Conservation (phyloP, 805 yeast species). For the Schwanniomyces yamadae region DNA sequence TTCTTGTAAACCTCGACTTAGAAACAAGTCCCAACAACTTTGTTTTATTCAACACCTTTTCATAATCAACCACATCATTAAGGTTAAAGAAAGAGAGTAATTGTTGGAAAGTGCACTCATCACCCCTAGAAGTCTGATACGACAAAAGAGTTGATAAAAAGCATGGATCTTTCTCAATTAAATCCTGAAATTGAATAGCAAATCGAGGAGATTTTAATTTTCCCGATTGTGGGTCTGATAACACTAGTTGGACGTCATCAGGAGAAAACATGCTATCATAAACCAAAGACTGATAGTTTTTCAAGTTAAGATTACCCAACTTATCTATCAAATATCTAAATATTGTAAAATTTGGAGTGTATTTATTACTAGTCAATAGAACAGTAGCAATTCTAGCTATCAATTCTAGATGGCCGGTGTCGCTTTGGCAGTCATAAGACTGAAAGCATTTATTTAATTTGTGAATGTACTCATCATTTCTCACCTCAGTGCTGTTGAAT, state of each 20-base stretch:
- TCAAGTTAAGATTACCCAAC: slow-evolving; percentile 20
- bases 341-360: slow-evolving; percentile 23
- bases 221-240: slow-evolving; percentile 14
- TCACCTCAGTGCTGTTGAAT: slow-evolving; percentile 12
- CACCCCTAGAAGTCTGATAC: slow-evolving; percentile 21
- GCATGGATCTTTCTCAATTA: slow-evolving; percentile 29
- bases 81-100: slow-evolving; percentile 27
- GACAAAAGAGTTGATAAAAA: slow-evolving; percentile 25
- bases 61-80: slow-evolving; percentile 22
- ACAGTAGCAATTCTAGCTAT: slow-evolving; percentile 9
- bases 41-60: slow-evolving; percentile 17
- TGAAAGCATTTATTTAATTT: slow-evolving; percentile 18
- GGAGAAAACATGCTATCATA: slow-evolving; percentile 25
- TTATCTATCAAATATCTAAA: slow-evolving; percentile 25
- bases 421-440: slow-evolving; percentile 9
- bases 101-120: slow-evolving; percentile 19
- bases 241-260: slow-evolving; percentile 17
- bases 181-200: slow-evolving; percentile 21
- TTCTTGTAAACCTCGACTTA: slow-evolving; percentile 22
- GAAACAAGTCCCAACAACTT: slow-evolving; percentile 21
- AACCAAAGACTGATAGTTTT: slow-evolving; percentile 27
- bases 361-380: slow-evolving; percentile 10
- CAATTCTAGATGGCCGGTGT: slow-evolving; percentile 12
- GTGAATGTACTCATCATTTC: slow-evolving; percentile 20
- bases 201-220: slow-evolving; percentile 9